Evolutionary conservation across 78 protist species (phyloP), one percentile per base, ranked within the genome.

Genomic region (Speleostelium caveatum): DNA sequence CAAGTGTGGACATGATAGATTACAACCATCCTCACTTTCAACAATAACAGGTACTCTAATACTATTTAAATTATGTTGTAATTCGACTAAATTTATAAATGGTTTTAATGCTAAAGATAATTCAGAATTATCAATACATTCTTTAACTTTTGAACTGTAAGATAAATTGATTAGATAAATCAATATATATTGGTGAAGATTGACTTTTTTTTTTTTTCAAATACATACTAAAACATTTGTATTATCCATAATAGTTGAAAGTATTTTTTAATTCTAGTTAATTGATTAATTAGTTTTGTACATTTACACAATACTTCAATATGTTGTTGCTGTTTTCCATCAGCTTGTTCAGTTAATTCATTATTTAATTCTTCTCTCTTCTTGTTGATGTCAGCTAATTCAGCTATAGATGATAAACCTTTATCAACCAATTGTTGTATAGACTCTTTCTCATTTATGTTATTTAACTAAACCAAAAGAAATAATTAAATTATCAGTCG

Each of bases 181-280:
- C 22, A 38, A 22, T 7, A 61, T 65, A 60, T 75, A 35, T 38
- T 28, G 53, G 21, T 32, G 17, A 51, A 26, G 53, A 41, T 21
- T n/a, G 12, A 3, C 26, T 28, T 24, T 22, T 35, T 49, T 10
- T 24, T 3, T 61, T 26, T 58, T 30, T 4, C 39, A 24, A 60
- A 49, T 45, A 77, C 65, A 5, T 56, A 69, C 76, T 80, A 69
- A 42, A 80, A 68, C 63, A 67, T 33, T 39, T 80, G 67, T 30
- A 80, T 80, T 6, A 80, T 69, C 36, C 63, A 59, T 38, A 80
- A 28, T 30, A 69, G 28, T 39, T 80, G 77, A 39, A 80, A 39
- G 32, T 80, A 80, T 42, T 80, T 80, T 35, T 80, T 80, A 19
- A 80, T 67, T 30, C 90, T 67, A 30, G 90, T 80, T 39, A 80